phyloP scores from a whole-genome alignment of 495 filamentous ascomycete species.

The Neohortaea acidophila region DNA sequence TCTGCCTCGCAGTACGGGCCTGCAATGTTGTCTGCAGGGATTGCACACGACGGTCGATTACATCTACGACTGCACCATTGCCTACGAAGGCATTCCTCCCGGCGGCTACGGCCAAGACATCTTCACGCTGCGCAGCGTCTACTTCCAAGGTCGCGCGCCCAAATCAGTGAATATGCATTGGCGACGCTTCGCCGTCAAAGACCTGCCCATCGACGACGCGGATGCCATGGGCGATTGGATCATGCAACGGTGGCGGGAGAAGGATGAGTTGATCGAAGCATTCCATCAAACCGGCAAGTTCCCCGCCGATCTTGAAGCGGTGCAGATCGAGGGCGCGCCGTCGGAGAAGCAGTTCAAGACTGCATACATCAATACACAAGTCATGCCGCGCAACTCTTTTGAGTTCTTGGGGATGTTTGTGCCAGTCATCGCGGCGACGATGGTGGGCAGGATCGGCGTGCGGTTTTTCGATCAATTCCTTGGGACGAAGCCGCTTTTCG shows the following conservation, averaged over 20 bases:
- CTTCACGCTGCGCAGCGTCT: slow-evolving; percentile 57
- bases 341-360: slow-evolving; percentile 21
- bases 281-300: slow-evolving; percentile 56
- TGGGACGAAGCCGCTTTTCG: slow-evolving; percentile 3
- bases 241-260: slow-evolving; percentile 60
- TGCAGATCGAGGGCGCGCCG: slow-evolving; percentile 22
- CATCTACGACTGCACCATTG: slow-evolving; percentile 74
- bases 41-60: slow-evolving; percentile 56
- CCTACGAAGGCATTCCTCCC: slow-evolving; percentile 66
- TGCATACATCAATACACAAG: slow-evolving; percentile 45
- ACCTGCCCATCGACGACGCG: slow-evolving; percentile 50
- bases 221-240: slow-evolving; percentile 61
- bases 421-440: slow-evolving; percentile 10
- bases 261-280: slow-evolving; percentile 58
- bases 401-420: slow-evolving; percentile 29
- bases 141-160: slow-evolving; percentile 61
- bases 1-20: slow-evolving; percentile 60
- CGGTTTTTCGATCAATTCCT: slow-evolving; percentile 5
- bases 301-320: slow-evolving; percentile 42
- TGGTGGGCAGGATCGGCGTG: slow-evolving; percentile 9
- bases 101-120: slow-evolving; percentile 60
- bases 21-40: slow-evolving; percentile 60
- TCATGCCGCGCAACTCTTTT: slow-evolving; percentile 34
- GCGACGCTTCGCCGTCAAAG: slow-evolving; percentile 50
- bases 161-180: slow-evolving; percentile 79